phyloP scores from a whole-genome alignment of 2,329 filamentous ascomycete species.

The Hansfordia pulvinata region DNA sequence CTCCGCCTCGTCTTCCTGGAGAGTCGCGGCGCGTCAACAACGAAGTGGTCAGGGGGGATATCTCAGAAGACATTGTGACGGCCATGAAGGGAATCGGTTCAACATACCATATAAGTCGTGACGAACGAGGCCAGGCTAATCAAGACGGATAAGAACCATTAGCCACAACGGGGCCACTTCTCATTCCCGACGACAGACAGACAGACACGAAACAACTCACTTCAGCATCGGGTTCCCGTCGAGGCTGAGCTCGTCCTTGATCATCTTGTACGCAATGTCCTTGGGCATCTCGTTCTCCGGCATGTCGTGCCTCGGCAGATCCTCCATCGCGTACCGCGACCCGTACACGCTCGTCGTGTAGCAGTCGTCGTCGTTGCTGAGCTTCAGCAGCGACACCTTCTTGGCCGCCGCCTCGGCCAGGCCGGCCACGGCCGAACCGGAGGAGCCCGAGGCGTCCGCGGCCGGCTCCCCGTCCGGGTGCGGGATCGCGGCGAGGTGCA shows the following conservation, averaged over 20 bases:
- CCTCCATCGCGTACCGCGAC: slow-evolving; percentile 65
- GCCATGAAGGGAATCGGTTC: slow-evolving; percentile 65
- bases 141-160: background rate
- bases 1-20: slow-evolving; percentile 80
- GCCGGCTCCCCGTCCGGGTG: slow-evolving; percentile 8
- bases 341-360: slow-evolving; percentile 79
- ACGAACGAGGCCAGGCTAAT: slow-evolving; percentile 77
- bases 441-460: slow-evolving; percentile 6
- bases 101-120: slow-evolving; percentile 82
- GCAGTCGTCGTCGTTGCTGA: slow-evolving; percentile 37
- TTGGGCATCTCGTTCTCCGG: slow-evolving; percentile 82
- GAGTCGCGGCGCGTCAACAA: no score
- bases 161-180: no score
- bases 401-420: slow-evolving; percentile 19
- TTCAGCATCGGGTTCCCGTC: slow-evolving; percentile 86
- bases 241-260: slow-evolving; percentile 84
- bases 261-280: slow-evolving; percentile 91
- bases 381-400: slow-evolving; percentile 30
- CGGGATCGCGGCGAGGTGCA: slow-evolving; percentile 33
- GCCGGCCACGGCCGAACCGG: slow-evolving; percentile 9
- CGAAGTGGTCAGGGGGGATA: slow-evolving; percentile 20
- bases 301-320: slow-evolving; percentile 76
- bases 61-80: slow-evolving; percentile 95
- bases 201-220: slow-evolving; percentile 26
- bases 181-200: slow-evolving; percentile 73